Conservation (phyloP, 2,329 filamentous ascomycete genomes). For the Monosporascus sp. region DNA sequence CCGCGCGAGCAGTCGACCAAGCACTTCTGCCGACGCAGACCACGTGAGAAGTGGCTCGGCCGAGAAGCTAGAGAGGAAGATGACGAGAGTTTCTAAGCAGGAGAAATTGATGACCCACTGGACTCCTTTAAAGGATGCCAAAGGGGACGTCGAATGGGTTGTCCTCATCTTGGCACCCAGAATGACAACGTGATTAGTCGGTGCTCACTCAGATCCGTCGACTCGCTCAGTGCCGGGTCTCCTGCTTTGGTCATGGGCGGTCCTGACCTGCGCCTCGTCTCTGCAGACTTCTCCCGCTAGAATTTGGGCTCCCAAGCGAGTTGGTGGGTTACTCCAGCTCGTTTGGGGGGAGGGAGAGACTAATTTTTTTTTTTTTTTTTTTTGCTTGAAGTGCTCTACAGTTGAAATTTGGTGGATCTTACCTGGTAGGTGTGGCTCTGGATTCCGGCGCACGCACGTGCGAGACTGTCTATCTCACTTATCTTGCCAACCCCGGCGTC, state of each 20-base stretch:
- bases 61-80: slow-evolving; percentile 10
- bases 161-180: slow-evolving; percentile 27
- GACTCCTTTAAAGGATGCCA: slow-evolving; percentile 29
- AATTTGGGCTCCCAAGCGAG: too few relatives aligned
- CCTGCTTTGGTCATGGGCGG: too few relatives aligned
- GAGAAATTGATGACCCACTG: slow-evolving; percentile 27
- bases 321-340: too few relatives aligned
- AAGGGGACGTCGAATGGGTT: slow-evolving; percentile 27
- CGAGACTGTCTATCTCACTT: too few relatives aligned
- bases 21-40: background rate
- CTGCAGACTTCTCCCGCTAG: background rate
- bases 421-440: too few relatives aligned
- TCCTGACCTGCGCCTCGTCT: background rate
- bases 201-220: slow-evolving; percentile 10
- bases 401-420: too few relatives aligned
- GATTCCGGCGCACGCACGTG: too few relatives aligned
- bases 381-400: too few relatives aligned
- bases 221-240: too few relatives aligned
- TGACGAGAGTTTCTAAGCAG: slow-evolving; percentile 11
- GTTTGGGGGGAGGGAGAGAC: too few relatives aligned
- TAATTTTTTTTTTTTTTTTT: too few relatives aligned
- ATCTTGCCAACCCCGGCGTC: too few relatives aligned
- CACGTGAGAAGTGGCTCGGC: background rate
- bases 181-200: background rate
- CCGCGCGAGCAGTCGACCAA: background rate